These are phyloP conservation scores for Saturnispora dispora DNA, from an alignment of 805 yeast species.

Conservation along the genomic window DNA sequence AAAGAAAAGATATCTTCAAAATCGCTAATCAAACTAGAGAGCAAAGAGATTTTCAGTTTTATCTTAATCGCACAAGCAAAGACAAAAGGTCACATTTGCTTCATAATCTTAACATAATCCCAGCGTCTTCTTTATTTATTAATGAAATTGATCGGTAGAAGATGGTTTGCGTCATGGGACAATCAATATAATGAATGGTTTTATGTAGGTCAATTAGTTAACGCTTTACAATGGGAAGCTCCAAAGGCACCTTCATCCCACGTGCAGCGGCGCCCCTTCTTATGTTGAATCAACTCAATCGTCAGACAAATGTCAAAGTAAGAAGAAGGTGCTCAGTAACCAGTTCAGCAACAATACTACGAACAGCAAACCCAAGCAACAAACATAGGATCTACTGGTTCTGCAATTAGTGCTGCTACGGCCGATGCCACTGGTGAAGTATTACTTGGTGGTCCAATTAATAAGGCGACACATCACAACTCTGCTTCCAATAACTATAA, in stretches of 20 bases:
- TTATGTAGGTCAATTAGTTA: slow-evolving; percentile 65
- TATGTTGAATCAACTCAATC: background rate
- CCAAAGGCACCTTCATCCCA: slow-evolving; percentile 52
- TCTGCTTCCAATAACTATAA: background rate
- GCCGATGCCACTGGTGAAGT: background rate
- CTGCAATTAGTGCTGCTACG: background rate
- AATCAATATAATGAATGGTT: slow-evolving; percentile 61
- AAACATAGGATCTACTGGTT: background rate
- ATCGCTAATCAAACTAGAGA: background rate
- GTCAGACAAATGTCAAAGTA: background rate
- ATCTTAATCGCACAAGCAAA: background rate
- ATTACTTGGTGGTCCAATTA: background rate
- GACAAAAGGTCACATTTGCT: background rate
- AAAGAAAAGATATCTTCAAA: background rate
- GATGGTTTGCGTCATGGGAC: slow-evolving; percentile 71
- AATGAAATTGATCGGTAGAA: slow-evolving; percentile 16
- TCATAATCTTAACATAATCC: background rate
- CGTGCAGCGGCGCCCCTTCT: slow-evolving; percentile 19
- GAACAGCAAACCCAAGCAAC: background rate
- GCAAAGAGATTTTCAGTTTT: background rate
- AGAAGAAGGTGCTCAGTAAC: background rate
- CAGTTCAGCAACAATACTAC: background rate
- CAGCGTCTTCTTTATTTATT: background rate
- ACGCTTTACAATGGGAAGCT: slow-evolving; percentile 85
- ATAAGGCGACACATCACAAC: background rate